Base-by-base conservation (phyloP, 208 protist genomes). In the Balamuthia mandrillaris region DNA sequence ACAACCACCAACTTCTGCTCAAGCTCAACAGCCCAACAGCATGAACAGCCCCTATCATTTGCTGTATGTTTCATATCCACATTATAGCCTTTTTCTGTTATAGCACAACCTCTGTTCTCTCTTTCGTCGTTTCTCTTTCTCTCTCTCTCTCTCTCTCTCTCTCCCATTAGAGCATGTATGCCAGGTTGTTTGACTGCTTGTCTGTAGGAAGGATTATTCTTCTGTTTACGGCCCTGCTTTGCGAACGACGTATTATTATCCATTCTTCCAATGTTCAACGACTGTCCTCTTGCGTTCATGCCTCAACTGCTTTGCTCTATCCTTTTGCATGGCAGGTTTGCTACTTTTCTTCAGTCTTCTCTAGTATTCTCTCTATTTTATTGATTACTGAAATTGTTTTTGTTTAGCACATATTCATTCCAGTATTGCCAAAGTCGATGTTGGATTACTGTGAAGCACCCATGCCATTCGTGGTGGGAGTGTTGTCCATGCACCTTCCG, bases 141-240 rank as follows among this genome's bases (percentile, higher is more conserved):
- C n/a, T n/a, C n/a, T n/a, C n/a, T n/a, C n/a, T n/a, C n/a, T n/a
- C n/a, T n/a, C n/a, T n/a, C n/a, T n/a, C n/a, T n/a, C n/a, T n/a
- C n/a, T n/a, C n/a, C n/a, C n/a, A n/a, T n/a, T n/a, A n/a, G n/a
- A n/a, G n/a, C n/a, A n/a, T n/a, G n/a, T n/a, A n/a, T n/a, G n/a
- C n/a, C n/a, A n/a, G n/a, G n/a, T n/a, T 75, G 21, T 75, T 75
- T 24, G 18, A 37, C n/a, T 75, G 41, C 27, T 29, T 75, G 16
- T 49, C 21, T 21, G 65, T 75, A 44, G 41, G 45, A n/a, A 37
- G 65, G 18, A 44, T 75, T 18, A 18, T 75, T 16, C 41, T 75
- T 37, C 65, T 75, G 33, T 75, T 75, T 44, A 75, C 65, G 33
- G 65, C 65, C 29, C 65, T 75, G 27, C 65, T 75, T 9, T 75